A percentile compares a stretch with the other conserved stretches of the same genome.
Conservation (phyloP, 805 yeast genomes). For the Zygosaccharomyces lentus region DNA sequence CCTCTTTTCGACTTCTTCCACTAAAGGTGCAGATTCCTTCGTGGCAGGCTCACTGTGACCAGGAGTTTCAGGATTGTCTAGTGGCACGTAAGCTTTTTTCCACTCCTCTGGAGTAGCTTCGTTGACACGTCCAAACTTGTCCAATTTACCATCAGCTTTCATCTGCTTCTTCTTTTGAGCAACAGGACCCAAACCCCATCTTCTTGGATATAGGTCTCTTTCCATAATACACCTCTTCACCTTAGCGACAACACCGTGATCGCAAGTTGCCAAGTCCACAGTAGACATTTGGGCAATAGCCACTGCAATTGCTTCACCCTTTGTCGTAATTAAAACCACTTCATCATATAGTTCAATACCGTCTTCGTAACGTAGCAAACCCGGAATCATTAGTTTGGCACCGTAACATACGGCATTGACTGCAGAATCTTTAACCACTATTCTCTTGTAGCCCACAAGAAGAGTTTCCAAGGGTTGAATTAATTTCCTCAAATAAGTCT, state of each 20-base stretch:
- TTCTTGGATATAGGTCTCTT: constrained; percentile 97
- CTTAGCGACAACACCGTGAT: constrained; percentile 97
- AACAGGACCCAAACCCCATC: constrained; percentile 99
- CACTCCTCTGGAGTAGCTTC: constrained; percentile 92
- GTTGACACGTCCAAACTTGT: constrained; percentile 88
- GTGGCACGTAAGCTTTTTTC: constrained; percentile 78
- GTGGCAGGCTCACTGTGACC: constrained; percentile 33
- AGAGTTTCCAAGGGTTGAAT: constrained; percentile 93
- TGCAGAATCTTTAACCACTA: constrained; percentile 91
- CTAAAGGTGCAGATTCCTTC: constrained; percentile 43
- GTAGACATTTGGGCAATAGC: constrained; percentile 99
- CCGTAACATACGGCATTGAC: constrained; percentile 98
- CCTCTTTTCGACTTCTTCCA: constrained; percentile 39
- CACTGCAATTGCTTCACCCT: constrained; percentile 98
- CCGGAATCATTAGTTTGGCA: constrained; percentile 98
- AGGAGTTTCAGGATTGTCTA: constrained; percentile 52
- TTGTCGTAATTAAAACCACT: constrained; percentile 95
- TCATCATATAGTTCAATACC: constrained; percentile 97
- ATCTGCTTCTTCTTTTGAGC: constrained; percentile 98
- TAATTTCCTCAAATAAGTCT: constrained; percentile 87
- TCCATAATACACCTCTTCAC: constrained; percentile 99
- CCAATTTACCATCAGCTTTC: constrained; percentile 95
- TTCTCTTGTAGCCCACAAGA: constrained; percentile 91
- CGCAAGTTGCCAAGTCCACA: constrained; percentile 92
- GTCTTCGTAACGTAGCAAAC: constrained; percentile 93